Evolutionary conservation across 352 stramenopile genomes (phyloP), one percentile per base, ranked within the genome.

Genomic region (Hyaloperonospora arabidopsidis): DNA sequence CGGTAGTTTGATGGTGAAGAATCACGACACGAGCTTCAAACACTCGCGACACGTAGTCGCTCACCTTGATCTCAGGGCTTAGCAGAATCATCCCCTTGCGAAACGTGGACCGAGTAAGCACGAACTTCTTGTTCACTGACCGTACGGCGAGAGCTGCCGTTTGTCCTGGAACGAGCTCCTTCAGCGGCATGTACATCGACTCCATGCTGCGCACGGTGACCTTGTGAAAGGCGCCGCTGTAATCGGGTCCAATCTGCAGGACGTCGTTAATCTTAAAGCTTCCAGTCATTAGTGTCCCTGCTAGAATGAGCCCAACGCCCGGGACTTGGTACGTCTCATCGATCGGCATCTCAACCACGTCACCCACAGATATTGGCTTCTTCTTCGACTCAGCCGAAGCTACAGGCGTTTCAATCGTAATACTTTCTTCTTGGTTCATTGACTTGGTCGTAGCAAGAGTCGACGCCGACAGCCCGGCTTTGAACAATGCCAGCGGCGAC

Each of bases 1-100:
- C 88, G 0, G 93, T 98, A n/a, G 93, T 98, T 50, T 95, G 88
- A 74, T 98, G 93, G 75, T 97, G 92, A 28, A 98, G 61, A 56
- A 98, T 97, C 34, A 97, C 83, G 15, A 97, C 87, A 23, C 91
- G 84, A 19, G 93, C 93, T 45, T 97, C 86, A 59, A 98, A 98
- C 49, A 90, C 65, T 23, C 73, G 67, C 32, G 81, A 93, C 1
- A 90, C 76, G 66, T 89, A 91, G 47, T 88, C 68, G 36, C 44
- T 63, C 23, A 87, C 67, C 45, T 90, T 79, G 34, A 95, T 82
- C 19, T 92, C 70, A 18, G 72, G 79, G 40, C 83, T 89, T 29
- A 97, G 54, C 23, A 95, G 66, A 39, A 97, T 72, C 91, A 97
- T 97, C 18, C 91, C 91, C 62, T 97, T 97, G 35, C 87, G 82